Base-by-base conservation (phyloP, 2,329 filamentous ascomycete species). In the Aspergillus novofumigatus region DNA sequence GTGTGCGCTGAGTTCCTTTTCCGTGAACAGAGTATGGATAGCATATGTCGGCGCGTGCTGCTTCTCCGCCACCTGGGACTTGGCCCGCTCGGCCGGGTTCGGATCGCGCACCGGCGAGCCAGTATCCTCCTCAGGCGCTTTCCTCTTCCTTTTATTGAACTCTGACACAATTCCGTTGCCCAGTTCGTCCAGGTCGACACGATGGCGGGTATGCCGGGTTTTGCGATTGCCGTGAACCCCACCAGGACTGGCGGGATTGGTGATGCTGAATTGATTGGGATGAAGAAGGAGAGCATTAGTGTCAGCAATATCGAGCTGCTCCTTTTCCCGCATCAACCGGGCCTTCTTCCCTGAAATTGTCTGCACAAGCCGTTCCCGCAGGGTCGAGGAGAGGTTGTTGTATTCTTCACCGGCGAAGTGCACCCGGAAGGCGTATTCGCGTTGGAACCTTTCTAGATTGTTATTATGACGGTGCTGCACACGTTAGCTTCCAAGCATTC, bases 291-390 rank as follows among this genome's bases (percentile, higher is more conserved):
- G 78, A 6, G 85, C 83, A 66, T 86, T 87, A 70, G 81, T 86
- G 70, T 88, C 85, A 3, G 83, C 83, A 58, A 87, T 83, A 62
- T 88, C 86, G 25, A 88, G 75, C 67, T 86, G 84, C 64, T 88
- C 85, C 68, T 87, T 88, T 66, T 88, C 85, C 58, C 83, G 81
- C 73, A 84, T 79, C 56, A 88, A 73, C 42, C 81, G 77, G 55
- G 79, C 76, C 52, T 82, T 80, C 63, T 84, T 85, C 65, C 82
- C 79, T 26, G 80, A 80, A 53, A 88, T 78, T 44, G 76, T 80
- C 60, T 83, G 78, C 45, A 84, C 79, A 42, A 88, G 76, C 49
- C 85, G 83, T 66, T 86, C 83, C 52, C 85, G 83, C 47, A 88
- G 77, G 9, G 83, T 86, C 41, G 75, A 75, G 4, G 82, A 78